Percentiles rank a stretch among this genome's conserved stretches.
Conservation (phyloP, 148 eudicot genomes). For the Cornus kousa region DNA sequence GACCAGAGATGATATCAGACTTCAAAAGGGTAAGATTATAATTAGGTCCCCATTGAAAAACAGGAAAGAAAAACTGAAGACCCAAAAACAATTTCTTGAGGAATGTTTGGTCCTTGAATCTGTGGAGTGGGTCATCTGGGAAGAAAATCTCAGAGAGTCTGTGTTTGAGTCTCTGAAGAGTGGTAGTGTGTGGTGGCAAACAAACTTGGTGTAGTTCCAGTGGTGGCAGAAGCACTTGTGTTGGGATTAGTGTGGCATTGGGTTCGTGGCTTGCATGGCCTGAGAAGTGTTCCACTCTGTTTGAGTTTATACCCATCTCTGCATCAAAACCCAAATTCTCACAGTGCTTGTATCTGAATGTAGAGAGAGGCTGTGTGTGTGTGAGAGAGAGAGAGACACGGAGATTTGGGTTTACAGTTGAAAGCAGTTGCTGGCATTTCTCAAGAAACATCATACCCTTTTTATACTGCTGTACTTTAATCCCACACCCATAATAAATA, state of each 20-base stretch:
- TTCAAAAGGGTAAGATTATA: slow-evolving; percentile 49
- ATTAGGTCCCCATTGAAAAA: slow-evolving; percentile 76
- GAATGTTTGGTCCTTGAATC: slow-evolving; percentile 67
- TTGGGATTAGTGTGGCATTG: slow-evolving; percentile 3
- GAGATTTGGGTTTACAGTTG: background rate
- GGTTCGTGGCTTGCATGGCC: slow-evolving; percentile 16
- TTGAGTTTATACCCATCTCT: slow-evolving; percentile 54
- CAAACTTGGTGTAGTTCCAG: slow-evolving; percentile 63
- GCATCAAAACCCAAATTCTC: background rate
- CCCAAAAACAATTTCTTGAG: slow-evolving; percentile 48
- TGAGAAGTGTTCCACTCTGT: slow-evolving; percentile 66
- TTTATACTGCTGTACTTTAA: background rate
- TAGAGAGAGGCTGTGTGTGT: background rate
- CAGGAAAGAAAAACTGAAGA: slow-evolving; percentile 76
- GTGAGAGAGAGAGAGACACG: background rate
- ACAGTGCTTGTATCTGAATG: background rate
- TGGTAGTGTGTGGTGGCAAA: slow-evolving; percentile 63
- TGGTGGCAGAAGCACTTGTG: slow-evolving; percentile 17
- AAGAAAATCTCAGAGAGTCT: slow-evolving; percentile 73
- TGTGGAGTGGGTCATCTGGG: slow-evolving; percentile 83
- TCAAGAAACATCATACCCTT: background rate
- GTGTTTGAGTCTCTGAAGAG: slow-evolving; percentile 50
- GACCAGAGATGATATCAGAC: slow-evolving; percentile 79
- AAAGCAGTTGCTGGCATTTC: background rate
- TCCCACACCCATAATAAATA: too few species aligned